phyloP scores from a whole-genome alignment of 2,329 filamentous ascomycete genomes.

The Ophiocordyceps sinensis region DNA sequence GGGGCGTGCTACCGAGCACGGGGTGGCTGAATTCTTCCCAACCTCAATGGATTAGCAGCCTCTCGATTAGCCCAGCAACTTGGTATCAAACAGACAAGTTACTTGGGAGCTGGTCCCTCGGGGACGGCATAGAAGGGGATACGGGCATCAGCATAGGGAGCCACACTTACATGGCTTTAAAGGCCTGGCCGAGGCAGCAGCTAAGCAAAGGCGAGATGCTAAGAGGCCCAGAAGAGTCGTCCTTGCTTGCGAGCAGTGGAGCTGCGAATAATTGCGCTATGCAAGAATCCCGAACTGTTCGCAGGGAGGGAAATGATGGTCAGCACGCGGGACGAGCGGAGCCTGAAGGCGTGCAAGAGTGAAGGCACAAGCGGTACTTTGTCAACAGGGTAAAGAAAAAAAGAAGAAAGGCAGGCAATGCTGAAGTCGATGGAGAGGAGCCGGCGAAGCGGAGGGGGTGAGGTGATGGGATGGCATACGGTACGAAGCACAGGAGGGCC shows the following conservation, averaged over 20 bases:
- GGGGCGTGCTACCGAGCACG: conserved; percentile 7
- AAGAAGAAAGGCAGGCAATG: neutral
- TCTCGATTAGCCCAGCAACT: neutral
- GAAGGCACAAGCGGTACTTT: neutral
- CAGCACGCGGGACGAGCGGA: conserved; percentile 4
- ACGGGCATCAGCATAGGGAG: neutral
- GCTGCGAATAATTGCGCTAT: conserved; percentile 3
- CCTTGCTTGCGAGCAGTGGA: conserved; percentile 2
- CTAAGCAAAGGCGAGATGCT: neutral
- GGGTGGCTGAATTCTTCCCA: conserved; percentile 1
- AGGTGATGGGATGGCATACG: neutral
- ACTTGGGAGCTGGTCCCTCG: neutral
- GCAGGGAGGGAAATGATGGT: conserved; percentile 10
- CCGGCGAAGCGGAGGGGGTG: conserved; percentile 5
- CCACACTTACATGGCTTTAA: conserved; percentile 4
- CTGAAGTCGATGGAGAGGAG: neutral
- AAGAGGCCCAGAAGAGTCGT: conserved; percentile 1
- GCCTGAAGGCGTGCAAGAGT: neutral
- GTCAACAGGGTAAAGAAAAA: neutral
- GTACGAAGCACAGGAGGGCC: conserved; percentile 4
- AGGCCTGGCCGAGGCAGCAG: neutral
- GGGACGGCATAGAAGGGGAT: neutral
- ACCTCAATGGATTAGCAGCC: conserved; percentile 4
- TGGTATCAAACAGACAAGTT: neutral
- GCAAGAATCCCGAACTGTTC: conserved; percentile 9